phyloP scores from a whole-genome alignment of 2,329 filamentous ascomycete species.

The Domatiomyces catenatus region DNA sequence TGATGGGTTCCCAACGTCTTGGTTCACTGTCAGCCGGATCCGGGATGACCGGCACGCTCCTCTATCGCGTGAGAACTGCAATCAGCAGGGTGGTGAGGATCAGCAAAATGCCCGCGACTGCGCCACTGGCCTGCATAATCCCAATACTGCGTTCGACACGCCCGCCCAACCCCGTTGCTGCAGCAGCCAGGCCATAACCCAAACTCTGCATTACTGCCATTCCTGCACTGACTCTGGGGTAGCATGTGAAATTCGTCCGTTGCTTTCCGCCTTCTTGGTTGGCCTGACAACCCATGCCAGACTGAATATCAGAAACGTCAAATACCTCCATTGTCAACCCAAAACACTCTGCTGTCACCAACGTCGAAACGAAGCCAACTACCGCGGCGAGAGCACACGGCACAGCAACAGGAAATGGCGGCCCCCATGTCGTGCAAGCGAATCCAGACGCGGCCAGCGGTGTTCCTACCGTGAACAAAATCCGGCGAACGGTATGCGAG shows the following conservation, averaged over 20 bases:
- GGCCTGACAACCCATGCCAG: conserved; percentile 49
- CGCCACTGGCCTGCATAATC: conserved; percentile 51
- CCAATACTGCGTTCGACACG: conserved; percentile 49
- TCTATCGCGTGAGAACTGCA: conserved; percentile 48
- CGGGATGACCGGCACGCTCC: conserved; percentile 49
- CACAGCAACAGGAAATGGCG: conserved; percentile 43
- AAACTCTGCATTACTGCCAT: conserved; percentile 56
- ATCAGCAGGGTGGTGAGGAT: conserved; percentile 49
- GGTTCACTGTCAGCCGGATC: not conserved
- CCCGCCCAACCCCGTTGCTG: conserved; percentile 54
- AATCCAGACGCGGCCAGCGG: conserved; percentile 54
- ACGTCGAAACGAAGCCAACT: conserved; percentile 55
- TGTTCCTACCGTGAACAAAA: conserved; percentile 50
- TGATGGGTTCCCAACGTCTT: conserved; percentile 45
- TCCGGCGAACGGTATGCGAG: conserved; percentile 54
- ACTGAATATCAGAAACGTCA: conserved; percentile 64
- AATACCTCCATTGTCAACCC: conserved; percentile 68
- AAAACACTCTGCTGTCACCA: conserved; percentile 61
- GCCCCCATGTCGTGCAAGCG: conserved; percentile 49
- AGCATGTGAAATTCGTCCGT: conserved; percentile 58
- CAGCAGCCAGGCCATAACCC: conserved; percentile 54
- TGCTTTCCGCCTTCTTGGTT: conserved; percentile 20
- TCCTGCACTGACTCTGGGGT: conserved; percentile 56
- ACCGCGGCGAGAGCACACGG: conserved; percentile 51
- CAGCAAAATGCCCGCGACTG: conserved; percentile 53